These are phyloP conservation scores for Phanerochaete sordida DNA, from an alignment of 768 basidiomycete genomes.

Conservation along the genomic window DNA sequence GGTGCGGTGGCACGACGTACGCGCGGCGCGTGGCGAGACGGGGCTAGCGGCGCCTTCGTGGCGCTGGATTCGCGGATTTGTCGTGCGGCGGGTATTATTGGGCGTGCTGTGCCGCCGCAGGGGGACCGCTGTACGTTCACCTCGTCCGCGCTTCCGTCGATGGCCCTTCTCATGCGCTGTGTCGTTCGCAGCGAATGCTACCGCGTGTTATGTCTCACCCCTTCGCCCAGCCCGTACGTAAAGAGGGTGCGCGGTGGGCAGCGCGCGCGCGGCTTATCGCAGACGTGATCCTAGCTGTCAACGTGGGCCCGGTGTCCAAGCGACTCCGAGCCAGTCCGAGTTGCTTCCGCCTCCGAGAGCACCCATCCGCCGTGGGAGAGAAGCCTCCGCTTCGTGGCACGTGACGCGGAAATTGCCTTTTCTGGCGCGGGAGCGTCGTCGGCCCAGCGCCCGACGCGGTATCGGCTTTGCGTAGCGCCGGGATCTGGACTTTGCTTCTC, in stretches of 20 bases:
- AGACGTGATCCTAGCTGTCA: neutral
- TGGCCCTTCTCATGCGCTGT: too few species aligned
- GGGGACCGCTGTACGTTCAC: too few species aligned
- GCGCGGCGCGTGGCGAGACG: too few species aligned
- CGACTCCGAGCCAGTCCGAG: neutral
- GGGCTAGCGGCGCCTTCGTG: too few species aligned
- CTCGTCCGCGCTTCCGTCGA: too few species aligned
- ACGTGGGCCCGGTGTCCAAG: neutral
- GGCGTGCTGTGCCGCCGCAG: too few species aligned
- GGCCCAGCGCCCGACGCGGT: constrained; percentile 6
- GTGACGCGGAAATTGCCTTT: neutral
- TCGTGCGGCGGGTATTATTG: too few species aligned
- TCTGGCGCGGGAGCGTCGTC: neutral
- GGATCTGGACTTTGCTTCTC: neutral
- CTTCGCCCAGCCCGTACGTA: neutral
- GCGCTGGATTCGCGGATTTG: too few species aligned
- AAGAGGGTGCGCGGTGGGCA: neutral
- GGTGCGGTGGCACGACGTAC: too few species aligned
- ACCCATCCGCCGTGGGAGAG: neutral
- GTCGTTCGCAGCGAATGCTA: too few species aligned
- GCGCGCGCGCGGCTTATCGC: neutral
- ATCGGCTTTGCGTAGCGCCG: constrained; percentile 3
- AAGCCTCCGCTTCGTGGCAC: neutral
- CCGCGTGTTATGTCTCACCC: too few species aligned
- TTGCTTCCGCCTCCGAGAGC: neutral